These are phyloP conservation scores for Monosiga brevicollis DNA, from an alignment of 78 protist genomes.

Conservation along the genomic window DNA sequence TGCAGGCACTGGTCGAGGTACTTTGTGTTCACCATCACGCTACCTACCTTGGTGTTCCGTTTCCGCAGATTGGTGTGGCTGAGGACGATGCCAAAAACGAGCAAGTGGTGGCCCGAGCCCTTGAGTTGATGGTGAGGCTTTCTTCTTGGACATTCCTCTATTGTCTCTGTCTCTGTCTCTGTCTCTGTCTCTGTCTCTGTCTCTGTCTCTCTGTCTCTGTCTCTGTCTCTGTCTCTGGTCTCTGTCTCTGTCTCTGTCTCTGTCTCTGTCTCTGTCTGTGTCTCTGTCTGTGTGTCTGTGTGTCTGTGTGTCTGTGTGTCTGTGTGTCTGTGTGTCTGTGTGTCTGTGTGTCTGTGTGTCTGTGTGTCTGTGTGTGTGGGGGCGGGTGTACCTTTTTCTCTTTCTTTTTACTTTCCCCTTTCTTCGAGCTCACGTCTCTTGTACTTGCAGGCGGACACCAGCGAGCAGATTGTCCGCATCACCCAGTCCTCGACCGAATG, in stretches of 20 bases:
- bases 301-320: neutral
- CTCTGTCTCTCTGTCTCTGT: neutral
- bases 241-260: neutral
- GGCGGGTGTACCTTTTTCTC: neutral
- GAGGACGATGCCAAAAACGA: too few relatives aligned
- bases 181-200: neutral
- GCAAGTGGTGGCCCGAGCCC: neutral
- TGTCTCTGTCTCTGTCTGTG: neutral
- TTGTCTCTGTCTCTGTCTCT: neutral
- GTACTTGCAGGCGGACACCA: neutral
- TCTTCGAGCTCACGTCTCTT: neutral
- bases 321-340: constrained; percentile 5
- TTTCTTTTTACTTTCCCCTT: neutral
- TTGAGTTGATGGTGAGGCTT: neutral
- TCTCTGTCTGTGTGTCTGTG: neutral
- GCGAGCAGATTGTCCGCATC: neutral
- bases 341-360: neutral
- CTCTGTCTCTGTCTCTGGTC: constrained; percentile 2
- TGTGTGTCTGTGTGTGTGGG: neutral
- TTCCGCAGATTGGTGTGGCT: too few relatives aligned
- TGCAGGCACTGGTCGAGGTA: too few relatives aligned
- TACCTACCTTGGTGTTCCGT: too few relatives aligned
- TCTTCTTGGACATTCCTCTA: neutral
- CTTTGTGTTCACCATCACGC: too few relatives aligned
- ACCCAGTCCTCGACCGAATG: neutral